These are phyloP conservation scores for Tolypocladium pustulatum DNA, from an alignment of 2,329 filamentous ascomycete genomes.

Conservation along the genomic window DNA sequence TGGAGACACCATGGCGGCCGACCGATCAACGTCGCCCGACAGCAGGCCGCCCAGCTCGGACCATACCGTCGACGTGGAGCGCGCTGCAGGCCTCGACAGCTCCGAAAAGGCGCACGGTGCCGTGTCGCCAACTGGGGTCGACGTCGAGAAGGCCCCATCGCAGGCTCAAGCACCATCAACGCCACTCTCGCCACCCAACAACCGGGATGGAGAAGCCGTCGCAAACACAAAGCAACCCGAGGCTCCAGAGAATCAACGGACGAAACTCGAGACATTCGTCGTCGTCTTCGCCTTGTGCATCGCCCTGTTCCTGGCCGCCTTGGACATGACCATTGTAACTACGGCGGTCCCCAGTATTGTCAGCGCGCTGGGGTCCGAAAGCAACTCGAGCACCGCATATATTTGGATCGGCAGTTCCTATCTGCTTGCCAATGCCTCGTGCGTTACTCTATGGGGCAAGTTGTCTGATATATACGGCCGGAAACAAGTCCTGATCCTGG, in stretches of 20 bases:
- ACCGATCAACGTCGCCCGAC: slow-evolving; percentile 5
- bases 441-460: slow-evolving; percentile 60
- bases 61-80: slow-evolving; percentile 15
- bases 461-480: slow-evolving; percentile 49
- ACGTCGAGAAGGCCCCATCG: background rate
- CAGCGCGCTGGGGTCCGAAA: slow-evolving; percentile 47
- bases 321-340: slow-evolving; percentile 53
- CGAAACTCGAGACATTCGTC: slow-evolving; percentile 25
- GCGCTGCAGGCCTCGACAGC: slow-evolving; percentile 5
- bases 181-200: background rate
- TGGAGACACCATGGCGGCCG: background rate
- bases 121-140: background rate
- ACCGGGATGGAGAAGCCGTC: background rate
- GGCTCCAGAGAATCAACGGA: slow-evolving; percentile 23
- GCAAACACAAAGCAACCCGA: background rate
- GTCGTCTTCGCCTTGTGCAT: slow-evolving; percentile 31
- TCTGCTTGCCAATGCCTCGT: slow-evolving; percentile 57
- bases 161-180: background rate
- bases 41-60: slow-evolving; percentile 16
- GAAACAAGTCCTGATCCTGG: slow-evolving; percentile 40
- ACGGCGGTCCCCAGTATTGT: slow-evolving; percentile 57
- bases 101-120: slow-evolving; percentile 1
- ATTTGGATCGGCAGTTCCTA: slow-evolving; percentile 71
- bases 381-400: slow-evolving; percentile 32
- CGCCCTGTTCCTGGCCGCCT: slow-evolving; percentile 41